phyloP scores from a whole-genome alignment of 148 eudicot species.

The Amaranthus palmeri region DNA sequence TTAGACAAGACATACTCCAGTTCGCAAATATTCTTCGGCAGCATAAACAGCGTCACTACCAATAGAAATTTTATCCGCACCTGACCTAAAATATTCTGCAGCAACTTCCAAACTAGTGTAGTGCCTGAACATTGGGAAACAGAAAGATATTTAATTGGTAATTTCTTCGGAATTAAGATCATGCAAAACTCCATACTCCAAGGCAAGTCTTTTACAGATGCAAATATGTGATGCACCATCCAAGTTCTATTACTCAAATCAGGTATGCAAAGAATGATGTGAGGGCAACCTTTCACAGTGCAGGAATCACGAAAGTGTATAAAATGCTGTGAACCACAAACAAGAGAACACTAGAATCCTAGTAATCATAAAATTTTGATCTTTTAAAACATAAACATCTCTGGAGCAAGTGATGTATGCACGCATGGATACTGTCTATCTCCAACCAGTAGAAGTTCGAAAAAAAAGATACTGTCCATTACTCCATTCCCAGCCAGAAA shows the following conservation, averaged over 20 bases:
- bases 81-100: constrained; percentile 97
- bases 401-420: too few relatives aligned
- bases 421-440: too few relatives aligned
- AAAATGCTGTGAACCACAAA: too few relatives aligned
- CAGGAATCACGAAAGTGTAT: too few relatives aligned
- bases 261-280: too few relatives aligned
- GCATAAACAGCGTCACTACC: constrained; percentile 99
- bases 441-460: too few relatives aligned
- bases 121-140: constrained; percentile 43
- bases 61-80: constrained; percentile 93
- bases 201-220: neutral
- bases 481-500: too few relatives aligned
- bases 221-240: neutral
- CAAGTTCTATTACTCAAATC: neutral
- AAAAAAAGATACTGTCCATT: too few relatives aligned
- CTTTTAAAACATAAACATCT: too few relatives aligned
- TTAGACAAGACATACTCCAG: constrained; percentile 52
- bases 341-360: too few relatives aligned
- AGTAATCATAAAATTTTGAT: too few relatives aligned
- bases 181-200: neutral
- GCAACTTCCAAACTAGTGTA: constrained; percentile 98
- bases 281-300: too few relatives aligned
- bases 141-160: neutral
- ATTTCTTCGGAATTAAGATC: neutral
- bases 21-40: constrained; percentile 77